A percentile compares a stretch with the other conserved stretches of the same genome.
These are phyloP conservation scores for Fusarium metavorans DNA, from an alignment of 2,329 filamentous ascomycete genomes.

Conservation along the genomic window DNA sequence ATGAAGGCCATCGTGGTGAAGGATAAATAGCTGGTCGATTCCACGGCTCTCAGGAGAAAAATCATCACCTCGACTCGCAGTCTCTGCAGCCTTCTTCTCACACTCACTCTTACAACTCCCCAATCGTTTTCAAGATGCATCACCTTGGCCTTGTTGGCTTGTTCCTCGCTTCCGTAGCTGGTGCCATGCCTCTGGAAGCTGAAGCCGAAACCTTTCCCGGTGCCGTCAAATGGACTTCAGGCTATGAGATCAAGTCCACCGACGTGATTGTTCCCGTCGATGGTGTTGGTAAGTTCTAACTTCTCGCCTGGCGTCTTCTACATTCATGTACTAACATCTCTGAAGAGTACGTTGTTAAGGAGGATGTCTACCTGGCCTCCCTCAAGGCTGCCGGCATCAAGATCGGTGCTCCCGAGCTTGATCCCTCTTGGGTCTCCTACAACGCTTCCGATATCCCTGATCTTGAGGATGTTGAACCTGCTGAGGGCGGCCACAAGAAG, in stretches of 20 bases:
- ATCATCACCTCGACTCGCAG: not conserved
- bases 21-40: not conserved
- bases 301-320: not conserved
- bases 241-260: not conserved
- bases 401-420: not conserved
- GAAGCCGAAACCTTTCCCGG: not conserved
- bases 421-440: not conserved
- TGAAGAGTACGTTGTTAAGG: not conserved
- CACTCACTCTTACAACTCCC: not conserved
- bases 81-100: not conserved
- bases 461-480: not conserved
- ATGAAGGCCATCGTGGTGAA: not conserved
- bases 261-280: not conserved
- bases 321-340: not conserved
- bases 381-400: not conserved
- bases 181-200: not conserved
- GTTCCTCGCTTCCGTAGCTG: slow-evolving; percentile 1
- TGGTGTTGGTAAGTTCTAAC: not conserved
- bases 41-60: not conserved
- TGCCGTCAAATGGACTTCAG: not conserved
- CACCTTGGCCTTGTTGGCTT: slow-evolving; percentile 6
- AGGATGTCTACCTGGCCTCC: not conserved
- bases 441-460: not conserved
- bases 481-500: not conserved
- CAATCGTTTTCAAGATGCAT: slow-evolving; percentile 2